Conservation (phyloP, 2,329 filamentous ascomycete species). For the Fusarium illudens region DNA sequence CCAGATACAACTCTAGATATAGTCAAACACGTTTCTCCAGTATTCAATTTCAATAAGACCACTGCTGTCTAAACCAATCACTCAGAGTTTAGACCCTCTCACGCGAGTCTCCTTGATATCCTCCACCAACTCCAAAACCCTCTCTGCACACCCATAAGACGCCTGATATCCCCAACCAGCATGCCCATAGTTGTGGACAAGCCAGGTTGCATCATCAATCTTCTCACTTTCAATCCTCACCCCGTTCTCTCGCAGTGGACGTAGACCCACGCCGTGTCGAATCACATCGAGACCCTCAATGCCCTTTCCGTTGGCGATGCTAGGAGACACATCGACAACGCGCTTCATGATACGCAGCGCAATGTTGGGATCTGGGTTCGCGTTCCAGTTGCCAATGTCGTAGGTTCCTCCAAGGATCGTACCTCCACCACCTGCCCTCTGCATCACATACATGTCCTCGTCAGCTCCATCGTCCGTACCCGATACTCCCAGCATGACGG, state of each 20-base stretch:
- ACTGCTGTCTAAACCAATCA: too few relatives aligned
- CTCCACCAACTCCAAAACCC: background rate
- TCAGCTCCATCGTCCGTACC: slow-evolving; percentile 76
- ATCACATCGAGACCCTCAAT: slow-evolving; percentile 77
- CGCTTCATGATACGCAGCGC: slow-evolving; percentile 84
- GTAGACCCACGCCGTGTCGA: slow-evolving; percentile 80
- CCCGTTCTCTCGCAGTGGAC: slow-evolving; percentile 76
- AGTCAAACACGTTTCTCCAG: too few relatives aligned
- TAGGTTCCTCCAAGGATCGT: slow-evolving; percentile 86
- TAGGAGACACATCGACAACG: slow-evolving; percentile 69
- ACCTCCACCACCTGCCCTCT: slow-evolving; percentile 76
- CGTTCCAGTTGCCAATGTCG: slow-evolving; percentile 80
- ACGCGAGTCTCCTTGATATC: background rate
- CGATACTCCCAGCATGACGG: slow-evolving; percentile 71
- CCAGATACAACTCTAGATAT: background rate
- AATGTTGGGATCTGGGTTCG: slow-evolving; percentile 76
- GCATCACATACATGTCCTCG: slow-evolving; percentile 83
- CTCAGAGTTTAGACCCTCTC: background rate
- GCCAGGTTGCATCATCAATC: slow-evolving; percentile 58
- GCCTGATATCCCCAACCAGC: background rate
- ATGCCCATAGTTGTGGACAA: slow-evolving; percentile 78
- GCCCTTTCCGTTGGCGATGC: slow-evolving; percentile 69
- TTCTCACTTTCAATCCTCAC: slow-evolving; percentile 73
- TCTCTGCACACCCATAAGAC: background rate
- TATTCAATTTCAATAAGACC: too few relatives aligned